Evolutionary conservation across 2,329 filamentous ascomycete species (phyloP).

Genomic region (Fusarium haematococcum): DNA sequence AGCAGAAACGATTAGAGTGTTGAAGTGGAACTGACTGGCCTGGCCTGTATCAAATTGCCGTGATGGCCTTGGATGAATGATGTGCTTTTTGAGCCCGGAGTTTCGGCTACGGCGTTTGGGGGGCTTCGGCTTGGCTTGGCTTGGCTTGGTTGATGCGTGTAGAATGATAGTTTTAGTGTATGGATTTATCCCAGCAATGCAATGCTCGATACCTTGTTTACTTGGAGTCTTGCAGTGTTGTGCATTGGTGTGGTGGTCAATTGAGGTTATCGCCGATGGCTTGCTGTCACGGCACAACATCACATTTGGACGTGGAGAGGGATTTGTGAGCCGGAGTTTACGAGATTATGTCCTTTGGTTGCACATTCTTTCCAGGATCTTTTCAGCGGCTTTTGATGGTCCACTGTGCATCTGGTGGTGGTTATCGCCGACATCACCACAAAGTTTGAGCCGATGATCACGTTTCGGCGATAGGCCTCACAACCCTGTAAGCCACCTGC

Average conservation of each 20-base stretch:
- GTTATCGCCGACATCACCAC: slow-evolving; percentile 23
- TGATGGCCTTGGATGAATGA: slow-evolving; percentile 36
- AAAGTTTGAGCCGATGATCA: background rate
- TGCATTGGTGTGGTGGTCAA: background rate
- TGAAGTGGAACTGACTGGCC: background rate
- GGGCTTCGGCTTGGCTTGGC: slow-evolving; percentile 12
- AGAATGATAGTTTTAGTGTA: slow-evolving; percentile 38
- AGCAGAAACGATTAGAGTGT: slow-evolving; percentile 9
- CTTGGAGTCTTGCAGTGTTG: background rate
- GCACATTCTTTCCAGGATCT: background rate
- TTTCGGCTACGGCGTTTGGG: slow-evolving; percentile 39
- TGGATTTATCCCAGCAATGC: slow-evolving; percentile 5
- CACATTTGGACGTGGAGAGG: background rate
- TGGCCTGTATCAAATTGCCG: slow-evolving; percentile 27
- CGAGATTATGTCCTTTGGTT: background rate
- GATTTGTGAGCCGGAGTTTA: background rate
- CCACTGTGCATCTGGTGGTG: background rate
- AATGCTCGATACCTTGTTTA: slow-evolving; percentile 1
- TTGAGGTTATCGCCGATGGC: background rate
- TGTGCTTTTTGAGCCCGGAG: slow-evolving; percentile 42
- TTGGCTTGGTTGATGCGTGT: slow-evolving; percentile 16
- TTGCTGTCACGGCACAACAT: background rate
- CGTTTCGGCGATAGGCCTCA: slow-evolving; percentile 28
- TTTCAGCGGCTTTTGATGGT: background rate
- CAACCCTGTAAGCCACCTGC: background rate